Evolutionary conservation across 371 early-diverging fungal genomes (phyloP), one percentile per base, ranked within the genome.

Genomic region (Syncephalastrum racemosum): DNA sequence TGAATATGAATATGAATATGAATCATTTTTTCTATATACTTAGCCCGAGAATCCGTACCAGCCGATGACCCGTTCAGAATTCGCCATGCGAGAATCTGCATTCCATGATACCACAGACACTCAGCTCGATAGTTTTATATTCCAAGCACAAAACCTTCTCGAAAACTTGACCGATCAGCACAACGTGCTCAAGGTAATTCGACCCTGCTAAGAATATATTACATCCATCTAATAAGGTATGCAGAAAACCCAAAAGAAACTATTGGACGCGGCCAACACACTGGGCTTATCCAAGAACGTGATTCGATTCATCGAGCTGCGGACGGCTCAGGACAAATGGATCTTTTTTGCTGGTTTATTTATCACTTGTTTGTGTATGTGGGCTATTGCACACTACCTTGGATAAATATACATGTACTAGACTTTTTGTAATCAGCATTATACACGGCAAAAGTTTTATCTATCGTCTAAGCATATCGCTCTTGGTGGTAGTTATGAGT

Each of bases 231-330:
- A 15, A 31, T 12, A 31, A 10, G 10, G 36, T 12, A 31, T 31
- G 36, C 65, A 85, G 85, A 82, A 84, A 63, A 83, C 93, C n/a
- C 92, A 91, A 72, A 72, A 84, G 56, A 82, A 87, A 56, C 66
- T 92, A 46, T 70, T 89, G 58, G 90, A 92, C 68, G 78, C 90
- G 44, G 92, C 92, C 20, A 91, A 89, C 66, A 77, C 86, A 4
- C 72, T 94, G 8, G 94, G 94, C 6, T 67, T 94, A 47, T 91
- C 91, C n/a, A 83, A 87, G 25, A 85, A 85, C 58, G 86, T 90
- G 1, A 93, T 94, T 43, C 80, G 89, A 27, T 88, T 82, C 62
- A 93, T 94, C 62, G 93, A 94, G 65, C 84, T 90, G 54, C 78
- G 93, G 48, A 81, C 88, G 53, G 63, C 77, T 20, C 86, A 89